Evolutionary conservation across 805 yeast genomes (phyloP).

Genomic region (Saccharomycopsis selenospora): DNA sequence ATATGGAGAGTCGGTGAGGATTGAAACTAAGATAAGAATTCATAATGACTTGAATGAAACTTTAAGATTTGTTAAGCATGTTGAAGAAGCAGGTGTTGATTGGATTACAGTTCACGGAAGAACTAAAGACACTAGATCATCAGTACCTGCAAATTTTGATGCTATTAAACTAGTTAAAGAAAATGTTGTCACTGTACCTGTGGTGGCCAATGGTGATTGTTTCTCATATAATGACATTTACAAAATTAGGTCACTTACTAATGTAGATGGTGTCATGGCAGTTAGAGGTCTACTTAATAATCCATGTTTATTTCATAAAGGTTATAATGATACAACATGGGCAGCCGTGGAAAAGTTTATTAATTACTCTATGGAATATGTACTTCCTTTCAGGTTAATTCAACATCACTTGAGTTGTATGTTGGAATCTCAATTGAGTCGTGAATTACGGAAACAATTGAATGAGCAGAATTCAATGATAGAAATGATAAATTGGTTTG

Average conservation of each 20-base stretch:
- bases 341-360: slow-evolving; percentile 77
- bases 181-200: slow-evolving; percentile 52
- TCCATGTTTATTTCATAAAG: slow-evolving; percentile 76
- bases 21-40: slow-evolving; percentile 89
- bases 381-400: slow-evolving; percentile 73
- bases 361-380: slow-evolving; percentile 71
- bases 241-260: slow-evolving; percentile 55
- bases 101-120: slow-evolving; percentile 93
- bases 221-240: slow-evolving; percentile 58
- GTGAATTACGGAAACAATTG: slow-evolving; percentile 48
- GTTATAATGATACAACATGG: slow-evolving; percentile 77
- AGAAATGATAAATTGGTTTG: slow-evolving; percentile 80
- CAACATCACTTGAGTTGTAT: slow-evolving; percentile 89
- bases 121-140: slow-evolving; percentile 74
- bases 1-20: slow-evolving; percentile 63
- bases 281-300: slow-evolving; percentile 82
- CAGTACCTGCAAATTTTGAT: slow-evolving; percentile 74
- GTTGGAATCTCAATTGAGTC: slow-evolving; percentile 50
- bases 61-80: slow-evolving; percentile 56
- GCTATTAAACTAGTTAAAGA: slow-evolving; percentile 65
- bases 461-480: slow-evolving; percentile 52
- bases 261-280: slow-evolving; percentile 91
- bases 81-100: slow-evolving; percentile 86
- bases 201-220: slow-evolving; percentile 98
- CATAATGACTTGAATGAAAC: slow-evolving; percentile 74